Evolutionary conservation across 305 asterid genomes (phyloP).

Genomic region (Fraxinus latifolia): DNA sequence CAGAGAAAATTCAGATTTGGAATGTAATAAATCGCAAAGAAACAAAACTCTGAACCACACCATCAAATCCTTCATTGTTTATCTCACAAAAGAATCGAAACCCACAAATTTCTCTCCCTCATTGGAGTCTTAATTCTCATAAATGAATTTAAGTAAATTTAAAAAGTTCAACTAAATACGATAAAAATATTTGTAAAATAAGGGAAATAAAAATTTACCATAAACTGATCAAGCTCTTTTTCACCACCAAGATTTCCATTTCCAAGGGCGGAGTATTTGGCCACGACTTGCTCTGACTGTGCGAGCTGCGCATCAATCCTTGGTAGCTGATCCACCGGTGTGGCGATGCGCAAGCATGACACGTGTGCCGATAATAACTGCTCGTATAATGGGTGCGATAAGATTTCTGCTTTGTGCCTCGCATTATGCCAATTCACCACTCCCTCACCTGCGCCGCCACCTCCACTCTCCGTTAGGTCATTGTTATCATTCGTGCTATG

Average conservation of each 20-base stretch:
- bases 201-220: slow-evolving; percentile 27
- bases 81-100: neutral
- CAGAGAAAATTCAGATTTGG: neutral
- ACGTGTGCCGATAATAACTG: slow-evolving; percentile 50
- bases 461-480: slow-evolving; percentile 24
- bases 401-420: slow-evolving; percentile 43
- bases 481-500: slow-evolving; percentile 14
- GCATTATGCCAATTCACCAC: slow-evolving; percentile 43
- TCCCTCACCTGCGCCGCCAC: slow-evolving; percentile 27
- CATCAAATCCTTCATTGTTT: neutral
- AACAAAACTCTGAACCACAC: neutral
- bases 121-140: neutral
- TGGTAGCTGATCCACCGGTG: slow-evolving; percentile 64
- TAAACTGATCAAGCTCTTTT: slow-evolving; percentile 51
- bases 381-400: slow-evolving; percentile 50
- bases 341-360: slow-evolving; percentile 51
- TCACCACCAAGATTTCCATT: slow-evolving; percentile 36
- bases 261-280: slow-evolving; percentile 41
- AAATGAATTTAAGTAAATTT: neutral
- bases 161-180: neutral
- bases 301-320: slow-evolving; percentile 52
- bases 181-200: neutral
- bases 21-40: neutral
- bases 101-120: neutral
- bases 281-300: slow-evolving; percentile 46